Evolutionary conservation across 1,139 yeast genomes (phyloP), one percentile per base, ranked within the genome.

Genomic region (Casaregolazyma suthepensis): DNA sequence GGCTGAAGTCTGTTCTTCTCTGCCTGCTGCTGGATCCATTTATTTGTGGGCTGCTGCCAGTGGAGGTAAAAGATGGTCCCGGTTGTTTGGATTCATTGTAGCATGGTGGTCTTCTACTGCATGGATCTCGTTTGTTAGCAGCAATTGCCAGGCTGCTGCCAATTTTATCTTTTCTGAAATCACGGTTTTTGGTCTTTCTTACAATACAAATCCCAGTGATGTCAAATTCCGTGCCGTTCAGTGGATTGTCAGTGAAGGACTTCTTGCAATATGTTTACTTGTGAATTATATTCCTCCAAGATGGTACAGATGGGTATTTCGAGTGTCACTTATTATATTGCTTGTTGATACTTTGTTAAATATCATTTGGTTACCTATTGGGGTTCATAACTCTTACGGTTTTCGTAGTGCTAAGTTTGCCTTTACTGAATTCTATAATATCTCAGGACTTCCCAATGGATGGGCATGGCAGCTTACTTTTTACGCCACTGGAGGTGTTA

Each of bases 361-460:
- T 52, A 26, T 64, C 26, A 58, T 63, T 38, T 64, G 67, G 67
- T 56, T 64, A 42, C 67, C 67, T 10, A 62, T 64, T 44, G 66
- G 66, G 20, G 66, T 63, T 12, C 54, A 59, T 44, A 52, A 57
- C 46, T 57, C 62, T 5, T 61, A 63, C 52, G 67, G 67, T 6
- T 64, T 64, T 68, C 81, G 81, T 64, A 67, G 71, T 31, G 77
- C 88, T 1, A 64, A 73, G 51, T 84, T 82, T 65, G 89, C 83
- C 12, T 84, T 85, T 65, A 78, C 75, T 10, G 75, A 79, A 13
- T 83, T 81, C 58, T 73, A 76, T 54, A 84, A 85, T 66, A 77
- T 75, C 52, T 83, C 89, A 20, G 89, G 89, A 44, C 84, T 62
- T 13, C 57, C 63, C 19, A 53, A 59, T 42, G 57, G 57, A 10